Conservation (phyloP, 805 yeast species). For the Metschnikowia sp. region DNA sequence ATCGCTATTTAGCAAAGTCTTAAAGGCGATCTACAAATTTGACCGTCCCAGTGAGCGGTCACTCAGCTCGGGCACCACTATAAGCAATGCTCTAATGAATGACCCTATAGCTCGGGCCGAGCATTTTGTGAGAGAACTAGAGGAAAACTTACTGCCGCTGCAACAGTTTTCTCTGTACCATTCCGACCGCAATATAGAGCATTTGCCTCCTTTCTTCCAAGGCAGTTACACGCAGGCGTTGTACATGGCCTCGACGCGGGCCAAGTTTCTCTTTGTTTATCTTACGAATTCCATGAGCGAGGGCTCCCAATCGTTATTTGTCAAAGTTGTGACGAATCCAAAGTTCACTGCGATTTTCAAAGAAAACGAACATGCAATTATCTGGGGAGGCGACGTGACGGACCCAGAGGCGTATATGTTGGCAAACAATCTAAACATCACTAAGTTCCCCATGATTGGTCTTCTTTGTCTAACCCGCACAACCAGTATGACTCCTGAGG, state of each 20-base stretch:
- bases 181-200: conserved; percentile 2
- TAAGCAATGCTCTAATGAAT: conserved; percentile 19
- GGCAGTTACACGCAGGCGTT: conserved; percentile 83
- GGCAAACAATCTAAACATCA: conserved; percentile 67
- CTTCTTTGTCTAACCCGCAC: conserved; percentile 65
- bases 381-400: conserved; percentile 89
- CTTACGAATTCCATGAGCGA: conserved; percentile 73
- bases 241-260: conserved; percentile 62
- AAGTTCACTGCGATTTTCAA: conserved; percentile 41
- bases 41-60: conserved; percentile 7
- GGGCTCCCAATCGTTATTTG: conserved; percentile 50
- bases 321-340: conserved; percentile 50
- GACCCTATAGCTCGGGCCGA: conserved; percentile 56
- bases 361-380: conserved; percentile 47
- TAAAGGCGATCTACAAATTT: conserved; percentile 7
- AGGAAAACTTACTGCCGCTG: conserved; percentile 39
- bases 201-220: conserved; percentile 51
- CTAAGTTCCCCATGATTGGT: conserved; percentile 80
- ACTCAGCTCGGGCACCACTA: conserved; percentile 10
- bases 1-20: neutral
- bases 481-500: conserved; percentile 52
- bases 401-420: conserved; percentile 82
- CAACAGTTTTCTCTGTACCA: conserved; percentile 14
- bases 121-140: conserved; percentile 49
- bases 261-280: conserved; percentile 69